phyloP scores from a whole-genome alignment of 2,329 filamentous ascomycete species.

The Penicillium brevicompactum region DNA sequence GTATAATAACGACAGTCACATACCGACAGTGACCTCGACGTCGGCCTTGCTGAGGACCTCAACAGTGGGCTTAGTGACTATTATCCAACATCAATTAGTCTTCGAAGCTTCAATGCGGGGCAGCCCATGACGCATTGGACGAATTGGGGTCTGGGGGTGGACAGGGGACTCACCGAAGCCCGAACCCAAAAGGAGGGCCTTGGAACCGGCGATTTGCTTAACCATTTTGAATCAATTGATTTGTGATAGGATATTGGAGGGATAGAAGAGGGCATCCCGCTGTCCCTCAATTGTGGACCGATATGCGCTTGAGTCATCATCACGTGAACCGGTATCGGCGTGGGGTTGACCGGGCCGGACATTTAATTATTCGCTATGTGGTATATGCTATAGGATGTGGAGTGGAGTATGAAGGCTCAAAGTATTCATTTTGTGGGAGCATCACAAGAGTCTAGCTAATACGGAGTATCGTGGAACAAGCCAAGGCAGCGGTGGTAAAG shows the following conservation, averaged over 20 bases:
- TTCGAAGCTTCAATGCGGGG: constrained; percentile 20
- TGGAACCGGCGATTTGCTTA: constrained; percentile 40
- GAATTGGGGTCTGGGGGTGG: not conserved
- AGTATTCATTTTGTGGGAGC: too few relatives aligned
- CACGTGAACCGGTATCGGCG: constrained; percentile 35
- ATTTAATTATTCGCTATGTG: too few relatives aligned
- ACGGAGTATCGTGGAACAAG: too few relatives aligned
- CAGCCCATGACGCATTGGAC: constrained; percentile 7
- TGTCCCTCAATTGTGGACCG: constrained; percentile 4
- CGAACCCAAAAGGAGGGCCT: constrained; percentile 42
- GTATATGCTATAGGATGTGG: too few relatives aligned
- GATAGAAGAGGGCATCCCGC: constrained; percentile 6
- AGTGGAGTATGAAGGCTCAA: too few relatives aligned
- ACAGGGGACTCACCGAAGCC: constrained; percentile 36
- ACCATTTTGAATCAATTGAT: constrained; percentile 35
- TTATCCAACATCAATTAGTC: constrained; percentile 10
- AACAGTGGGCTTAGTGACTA: constrained; percentile 65
- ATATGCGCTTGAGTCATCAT: constrained; percentile 23
- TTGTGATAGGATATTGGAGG: constrained; percentile 15
- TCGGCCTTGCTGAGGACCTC: constrained; percentile 64
- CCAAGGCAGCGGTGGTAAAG: too few relatives aligned
- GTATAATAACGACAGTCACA: constrained; percentile 25
- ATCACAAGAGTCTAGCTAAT: too few relatives aligned
- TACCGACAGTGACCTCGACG: constrained; percentile 67
- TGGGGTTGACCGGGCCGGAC: constrained; percentile 7